Evolutionary conservation across 2,329 filamentous ascomycete genomes (phyloP).

Genomic region (Trichoderma pleuroti): DNA sequence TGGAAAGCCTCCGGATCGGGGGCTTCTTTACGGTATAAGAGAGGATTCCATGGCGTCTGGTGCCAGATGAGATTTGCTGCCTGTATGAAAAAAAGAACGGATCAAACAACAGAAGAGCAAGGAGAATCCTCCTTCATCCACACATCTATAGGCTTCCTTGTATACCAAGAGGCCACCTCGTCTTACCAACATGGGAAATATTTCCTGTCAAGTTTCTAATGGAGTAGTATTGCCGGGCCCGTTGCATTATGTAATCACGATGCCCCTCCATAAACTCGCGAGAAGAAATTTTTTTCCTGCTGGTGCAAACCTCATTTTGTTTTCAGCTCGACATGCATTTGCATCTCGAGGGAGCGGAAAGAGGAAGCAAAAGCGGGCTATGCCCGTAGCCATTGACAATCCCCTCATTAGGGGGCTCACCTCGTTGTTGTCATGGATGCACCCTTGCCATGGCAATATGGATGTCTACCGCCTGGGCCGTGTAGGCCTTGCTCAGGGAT

Average conservation of each 20-base stretch:
- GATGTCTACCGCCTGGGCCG: not conserved
- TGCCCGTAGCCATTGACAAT: not conserved
- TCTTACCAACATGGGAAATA: not conserved
- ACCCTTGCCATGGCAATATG: not conserved
- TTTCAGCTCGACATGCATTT: conserved; percentile 7
- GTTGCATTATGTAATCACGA: not conserved
- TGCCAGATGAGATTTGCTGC: not conserved
- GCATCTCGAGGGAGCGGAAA: not conserved
- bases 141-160: not conserved
- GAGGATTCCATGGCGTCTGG: not conserved
- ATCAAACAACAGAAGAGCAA: not conserved
- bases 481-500: not conserved
- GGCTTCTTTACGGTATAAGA: not conserved
- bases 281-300: conserved; percentile 1
- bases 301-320: not conserved
- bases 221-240: not conserved
- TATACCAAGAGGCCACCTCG: not conserved
- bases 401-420: not conserved
- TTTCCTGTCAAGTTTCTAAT: not conserved
- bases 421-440: not conserved
- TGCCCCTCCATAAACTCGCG: not conserved
- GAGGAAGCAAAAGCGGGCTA: not conserved
- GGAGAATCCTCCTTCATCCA: not conserved
- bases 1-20: not conserved
- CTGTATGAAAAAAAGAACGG: not conserved